phyloP scores from a whole-genome alignment of 2,329 filamentous ascomycete species.

The Akanthomyces dipterigenus region DNA sequence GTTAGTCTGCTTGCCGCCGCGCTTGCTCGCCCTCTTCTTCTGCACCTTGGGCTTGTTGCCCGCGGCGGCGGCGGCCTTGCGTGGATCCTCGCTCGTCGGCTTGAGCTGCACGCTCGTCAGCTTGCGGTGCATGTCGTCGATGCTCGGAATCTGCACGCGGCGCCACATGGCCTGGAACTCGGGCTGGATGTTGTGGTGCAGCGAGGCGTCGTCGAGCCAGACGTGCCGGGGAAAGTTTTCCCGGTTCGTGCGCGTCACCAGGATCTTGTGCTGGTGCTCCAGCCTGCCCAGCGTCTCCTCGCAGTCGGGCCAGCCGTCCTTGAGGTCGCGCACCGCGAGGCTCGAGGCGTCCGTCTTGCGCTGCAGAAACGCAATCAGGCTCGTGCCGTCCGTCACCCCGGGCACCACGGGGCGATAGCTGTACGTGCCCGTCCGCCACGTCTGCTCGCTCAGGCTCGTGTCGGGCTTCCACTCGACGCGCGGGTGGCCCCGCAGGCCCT shows the following conservation, averaged over 20 bases:
- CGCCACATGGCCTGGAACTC: slow-evolving; percentile 84
- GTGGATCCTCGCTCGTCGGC: slow-evolving; percentile 74
- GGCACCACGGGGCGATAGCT: slow-evolving; percentile 74
- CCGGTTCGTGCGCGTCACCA: slow-evolving; percentile 88
- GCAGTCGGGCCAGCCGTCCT: slow-evolving; percentile 90
- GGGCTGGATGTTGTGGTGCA: slow-evolving; percentile 67
- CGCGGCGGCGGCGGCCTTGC: slow-evolving; percentile 31
- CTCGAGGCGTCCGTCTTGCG: slow-evolving; percentile 73
- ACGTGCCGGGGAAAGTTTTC: slow-evolving; percentile 80
- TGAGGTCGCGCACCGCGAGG: slow-evolving; percentile 80
- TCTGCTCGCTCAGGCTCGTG: slow-evolving; percentile 55
- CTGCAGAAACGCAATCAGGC: slow-evolving; percentile 76
- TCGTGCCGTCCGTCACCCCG: slow-evolving; percentile 68
- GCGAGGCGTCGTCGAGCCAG: slow-evolving; percentile 78
- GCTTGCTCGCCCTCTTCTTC: slow-evolving; percentile 60
- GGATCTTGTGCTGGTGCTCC: slow-evolving; percentile 69
- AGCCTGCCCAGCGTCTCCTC: slow-evolving; percentile 70
- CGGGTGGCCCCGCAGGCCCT: slow-evolving; percentile 59
- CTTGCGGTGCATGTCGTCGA: slow-evolving; percentile 70
- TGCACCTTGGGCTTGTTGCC: slow-evolving; percentile 62
- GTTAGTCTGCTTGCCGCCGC: slow-evolving; percentile 77
- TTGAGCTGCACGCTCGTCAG: slow-evolving; percentile 73
- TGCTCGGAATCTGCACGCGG: slow-evolving; percentile 66
- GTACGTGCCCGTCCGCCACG: slow-evolving; percentile 66
- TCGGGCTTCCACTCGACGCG: slow-evolving; percentile 52